These are phyloP conservation scores for Taxillus chinensis DNA, from an alignment of 164 flowering plant species.

Conservation along the genomic window DNA sequence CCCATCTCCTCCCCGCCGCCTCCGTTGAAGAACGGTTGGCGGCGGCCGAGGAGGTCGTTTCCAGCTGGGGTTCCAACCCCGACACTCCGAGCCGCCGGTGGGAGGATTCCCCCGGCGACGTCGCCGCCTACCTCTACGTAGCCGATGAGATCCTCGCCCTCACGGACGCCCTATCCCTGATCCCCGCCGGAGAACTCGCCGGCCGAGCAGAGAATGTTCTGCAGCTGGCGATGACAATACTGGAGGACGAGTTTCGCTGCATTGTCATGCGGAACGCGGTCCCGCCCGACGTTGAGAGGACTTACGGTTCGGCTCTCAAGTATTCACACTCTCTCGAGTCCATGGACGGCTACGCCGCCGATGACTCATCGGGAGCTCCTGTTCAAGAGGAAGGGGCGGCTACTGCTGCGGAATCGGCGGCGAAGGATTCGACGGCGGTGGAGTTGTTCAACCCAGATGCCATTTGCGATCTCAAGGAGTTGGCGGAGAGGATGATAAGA, in stretches of 20 bases:
- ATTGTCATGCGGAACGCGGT: conserved; percentile 29
- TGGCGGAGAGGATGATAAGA: conserved; percentile 24
- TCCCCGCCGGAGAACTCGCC: conserved; percentile 9
- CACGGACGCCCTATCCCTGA: conserved; percentile 18
- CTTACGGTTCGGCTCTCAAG: not conserved
- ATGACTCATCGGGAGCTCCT: not conserved
- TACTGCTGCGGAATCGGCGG: not conserved
- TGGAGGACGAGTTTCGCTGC: conserved; percentile 58
- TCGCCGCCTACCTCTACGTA: not conserved
- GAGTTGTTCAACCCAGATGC: conserved; percentile 20
- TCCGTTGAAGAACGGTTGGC: conserved; percentile 16
- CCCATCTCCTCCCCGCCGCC: conserved; percentile 19
- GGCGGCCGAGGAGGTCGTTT: conserved; percentile 31
- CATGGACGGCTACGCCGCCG: not conserved
- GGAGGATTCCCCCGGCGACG: not conserved
- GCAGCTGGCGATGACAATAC: conserved; percentile 45
- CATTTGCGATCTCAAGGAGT: conserved; percentile 17
- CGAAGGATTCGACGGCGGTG: conserved; percentile 9
- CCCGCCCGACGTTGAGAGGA: conserved; percentile 25
- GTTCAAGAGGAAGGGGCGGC: not conserved
- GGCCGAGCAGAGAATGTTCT: conserved; percentile 41
- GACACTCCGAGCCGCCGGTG: not conserved
- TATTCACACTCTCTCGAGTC: not conserved
- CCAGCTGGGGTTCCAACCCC: conserved; percentile 20
- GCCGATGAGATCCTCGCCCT: conserved; percentile 31